Evolutionary conservation across 2,329 filamentous ascomycete species (phyloP).

Genomic region (Ophiostoma ulmi): DNA sequence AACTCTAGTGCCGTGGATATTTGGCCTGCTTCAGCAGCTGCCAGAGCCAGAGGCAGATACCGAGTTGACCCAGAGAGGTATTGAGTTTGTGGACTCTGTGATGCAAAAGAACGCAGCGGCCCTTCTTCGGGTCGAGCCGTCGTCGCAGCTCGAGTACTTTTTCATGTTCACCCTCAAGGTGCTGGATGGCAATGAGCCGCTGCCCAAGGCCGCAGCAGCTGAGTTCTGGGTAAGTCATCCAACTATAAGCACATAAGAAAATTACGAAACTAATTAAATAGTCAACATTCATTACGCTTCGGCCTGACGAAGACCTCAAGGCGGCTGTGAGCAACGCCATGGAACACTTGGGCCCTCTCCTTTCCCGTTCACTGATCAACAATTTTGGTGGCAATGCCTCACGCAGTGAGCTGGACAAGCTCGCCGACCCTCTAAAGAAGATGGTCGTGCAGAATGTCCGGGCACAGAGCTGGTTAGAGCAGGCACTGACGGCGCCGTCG

Average conservation of each 20-base stretch:
- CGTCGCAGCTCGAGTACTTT: constrained; percentile 56
- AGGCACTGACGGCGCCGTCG: constrained; percentile 49
- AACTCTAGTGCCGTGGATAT: constrained; percentile 56
- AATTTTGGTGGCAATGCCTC: constrained; percentile 65
- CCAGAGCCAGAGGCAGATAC: constrained; percentile 59
- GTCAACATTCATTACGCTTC: constrained; percentile 51
- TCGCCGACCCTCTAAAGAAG: constrained; percentile 67
- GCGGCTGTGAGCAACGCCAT: constrained; percentile 47
- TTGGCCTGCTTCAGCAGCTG: constrained; percentile 58
- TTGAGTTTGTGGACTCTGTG: constrained; percentile 65
- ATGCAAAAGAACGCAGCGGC: constrained; percentile 57
- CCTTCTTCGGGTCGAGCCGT: constrained; percentile 53
- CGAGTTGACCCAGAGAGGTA: constrained; percentile 66
- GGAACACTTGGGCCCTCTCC: constrained; percentile 54
- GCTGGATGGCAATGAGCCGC: constrained; percentile 63
- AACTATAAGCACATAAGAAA: neutral
- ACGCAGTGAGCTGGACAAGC: constrained; percentile 65
- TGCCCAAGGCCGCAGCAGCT: constrained; percentile 68
- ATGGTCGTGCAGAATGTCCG: constrained; percentile 53
- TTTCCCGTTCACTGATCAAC: constrained; percentile 55
- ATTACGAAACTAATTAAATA: constrained; percentile 29
- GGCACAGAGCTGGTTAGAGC: constrained; percentile 58
- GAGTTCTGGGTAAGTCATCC: constrained; percentile 64
- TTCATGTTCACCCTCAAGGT: constrained; percentile 68
- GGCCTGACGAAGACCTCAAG: constrained; percentile 42